These are phyloP conservation scores for Calonectria crousiana DNA, from an alignment of 2,329 filamentous ascomycete species.

Conservation along the genomic window DNA sequence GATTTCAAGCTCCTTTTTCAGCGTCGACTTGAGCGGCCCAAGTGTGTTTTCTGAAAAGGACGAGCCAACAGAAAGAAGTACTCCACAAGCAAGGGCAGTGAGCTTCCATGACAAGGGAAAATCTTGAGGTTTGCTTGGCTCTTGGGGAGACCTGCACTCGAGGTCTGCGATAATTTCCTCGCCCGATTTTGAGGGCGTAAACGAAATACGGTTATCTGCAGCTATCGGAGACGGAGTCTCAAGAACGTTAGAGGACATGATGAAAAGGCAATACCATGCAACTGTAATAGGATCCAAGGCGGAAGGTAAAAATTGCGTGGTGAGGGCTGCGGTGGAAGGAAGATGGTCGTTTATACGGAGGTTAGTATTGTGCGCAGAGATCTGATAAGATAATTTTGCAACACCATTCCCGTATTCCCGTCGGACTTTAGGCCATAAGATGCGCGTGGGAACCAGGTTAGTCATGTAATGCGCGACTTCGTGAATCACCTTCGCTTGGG, in stretches of 20 bases:
- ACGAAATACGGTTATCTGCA: no score
- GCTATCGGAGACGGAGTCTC: background rate
- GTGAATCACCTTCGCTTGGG: background rate
- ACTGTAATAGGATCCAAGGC: background rate
- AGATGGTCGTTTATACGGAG: background rate
- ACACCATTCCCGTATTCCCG: background rate
- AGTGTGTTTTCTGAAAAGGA: conserved; percentile 43
- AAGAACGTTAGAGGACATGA: background rate
- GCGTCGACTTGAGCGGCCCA: conserved; percentile 41
- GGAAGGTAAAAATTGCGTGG: background rate
- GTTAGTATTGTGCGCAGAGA: background rate
- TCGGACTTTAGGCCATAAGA: background rate
- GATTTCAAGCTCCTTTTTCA: conserved; percentile 38
- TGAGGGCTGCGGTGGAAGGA: background rate
- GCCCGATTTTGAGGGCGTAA: background rate
- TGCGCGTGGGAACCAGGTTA: background rate
- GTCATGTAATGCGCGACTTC: background rate
- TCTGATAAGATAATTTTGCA: background rate
- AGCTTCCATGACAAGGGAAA: conserved; percentile 41
- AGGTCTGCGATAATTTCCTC: background rate
- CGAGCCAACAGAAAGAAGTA: conserved; percentile 41
- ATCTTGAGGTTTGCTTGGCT: conserved; percentile 11
- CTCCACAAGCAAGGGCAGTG: conserved; percentile 36
- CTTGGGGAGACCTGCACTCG: background rate
- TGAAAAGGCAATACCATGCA: background rate